Base-by-base conservation (phyloP, 2,329 filamentous ascomycete species). In the Aspergillus intermedius region DNA sequence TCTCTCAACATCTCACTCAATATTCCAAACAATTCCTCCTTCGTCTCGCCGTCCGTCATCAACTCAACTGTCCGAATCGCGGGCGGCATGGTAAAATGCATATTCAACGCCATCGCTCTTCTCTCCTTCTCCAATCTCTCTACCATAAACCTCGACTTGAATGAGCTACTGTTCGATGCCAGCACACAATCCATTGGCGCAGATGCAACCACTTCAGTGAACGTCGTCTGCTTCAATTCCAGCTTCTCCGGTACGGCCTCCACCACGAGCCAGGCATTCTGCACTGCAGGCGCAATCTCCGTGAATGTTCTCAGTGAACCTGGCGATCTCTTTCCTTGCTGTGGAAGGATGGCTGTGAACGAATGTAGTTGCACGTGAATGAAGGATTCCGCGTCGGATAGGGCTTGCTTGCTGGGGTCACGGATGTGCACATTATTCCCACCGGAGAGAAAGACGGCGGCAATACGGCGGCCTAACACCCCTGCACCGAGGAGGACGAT, bases 181-280 rank as follows among this genome's bases (percentile, higher is more conserved):
- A 81, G 54, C 28, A 80, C 73, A 47, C 71, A 72, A 44, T 81
- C 78, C 0, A 49, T 23, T 0, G 71, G 68, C 0, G 73, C 67
- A 6, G 63, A 37, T 7, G 52, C 51, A 39, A 76, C 74, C 12
- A 79, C 60, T 3, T 75, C 68, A 3, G 61, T 71, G 48, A 80
- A 75, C 0, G 69, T 73, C 3, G 65, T 61, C 8, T 72, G 71
- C 61, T 81, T 81, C 32, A 77, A 53, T 3, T 68, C 57, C 3
- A 78, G 61, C 39, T 67, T 71, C 55, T 79, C 78, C 0, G 76
- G 77, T 0, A 79, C 70, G 12, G 72, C 74, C 60, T 79, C 78
- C 44, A 79, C 68, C 12, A 79, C 73, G 6, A 79, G 62, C 78
- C 74, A 81, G 2, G 76, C 71, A 42, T 74, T 60, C 0, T 61